Conservation (phyloP, 441 rosid genomes). For the Metrosideros polymorpha region DNA sequence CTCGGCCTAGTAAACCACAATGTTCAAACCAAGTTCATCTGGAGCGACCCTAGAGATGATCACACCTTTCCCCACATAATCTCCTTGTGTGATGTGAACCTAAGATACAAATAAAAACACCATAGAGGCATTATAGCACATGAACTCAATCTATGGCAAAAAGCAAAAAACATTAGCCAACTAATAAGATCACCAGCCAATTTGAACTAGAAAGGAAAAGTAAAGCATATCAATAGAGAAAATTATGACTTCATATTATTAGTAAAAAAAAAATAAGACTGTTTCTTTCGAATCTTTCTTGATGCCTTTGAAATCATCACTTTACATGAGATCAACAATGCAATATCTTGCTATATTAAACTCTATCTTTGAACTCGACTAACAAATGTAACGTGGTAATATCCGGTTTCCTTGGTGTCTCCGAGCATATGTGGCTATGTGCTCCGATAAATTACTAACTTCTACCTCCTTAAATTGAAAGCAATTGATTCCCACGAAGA, state of each 20-base stretch:
- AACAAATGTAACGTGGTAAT: too few relatives aligned
- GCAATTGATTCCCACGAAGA: too few relatives aligned
- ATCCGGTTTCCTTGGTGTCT: too few relatives aligned
- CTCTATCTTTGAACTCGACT: too few relatives aligned
- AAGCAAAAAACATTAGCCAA: neutral
- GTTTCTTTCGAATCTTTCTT: neutral
- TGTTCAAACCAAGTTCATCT: slow-evolving; percentile 46
- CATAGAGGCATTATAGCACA: neutral
- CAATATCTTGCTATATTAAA: too few relatives aligned
- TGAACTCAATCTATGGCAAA: neutral
- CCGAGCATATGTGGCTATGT: too few relatives aligned
- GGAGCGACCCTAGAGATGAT: slow-evolving; percentile 63
- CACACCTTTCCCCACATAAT: slow-evolving; percentile 50
- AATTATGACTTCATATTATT: neutral
- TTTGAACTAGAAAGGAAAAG: neutral
- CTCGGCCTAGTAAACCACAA: slow-evolving; percentile 49
- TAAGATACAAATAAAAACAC: neutral
- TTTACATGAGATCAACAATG: neutral
- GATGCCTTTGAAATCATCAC: neutral
- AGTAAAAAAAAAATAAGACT: neutral
- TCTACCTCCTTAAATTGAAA: too few relatives aligned
- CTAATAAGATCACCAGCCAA: neutral
- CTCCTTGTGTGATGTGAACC: slow-evolving; percentile 75
- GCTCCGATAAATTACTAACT: too few relatives aligned
- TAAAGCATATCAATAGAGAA: neutral